Percentiles rank a stretch among this genome's conserved stretches.
Conservation (phyloP, 306 rosid species). For the Cercis canadensis region DNA sequence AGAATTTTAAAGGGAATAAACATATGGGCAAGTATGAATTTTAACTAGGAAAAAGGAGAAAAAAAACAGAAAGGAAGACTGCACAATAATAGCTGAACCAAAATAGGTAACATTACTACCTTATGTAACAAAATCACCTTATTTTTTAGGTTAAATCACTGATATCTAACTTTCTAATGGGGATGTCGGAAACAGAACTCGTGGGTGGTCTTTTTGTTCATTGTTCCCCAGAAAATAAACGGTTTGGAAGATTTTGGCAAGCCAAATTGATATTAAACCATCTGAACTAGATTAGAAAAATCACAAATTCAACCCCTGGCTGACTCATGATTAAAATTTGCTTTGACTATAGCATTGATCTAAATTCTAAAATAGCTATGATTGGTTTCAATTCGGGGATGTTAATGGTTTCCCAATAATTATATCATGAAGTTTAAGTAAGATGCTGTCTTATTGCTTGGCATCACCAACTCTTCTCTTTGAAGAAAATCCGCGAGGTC, state of each 20-base stretch:
- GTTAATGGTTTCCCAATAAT: slow-evolving; percentile 35
- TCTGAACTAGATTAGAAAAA: not conserved
- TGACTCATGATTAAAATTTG: slow-evolving; percentile 32
- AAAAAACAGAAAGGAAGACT: too few species aligned
- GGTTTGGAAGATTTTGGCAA: too few species aligned
- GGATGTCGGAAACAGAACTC: too few species aligned
- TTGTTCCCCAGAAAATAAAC: too few species aligned
- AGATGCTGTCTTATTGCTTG: slow-evolving; percentile 18
- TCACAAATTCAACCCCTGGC: slow-evolving; percentile 13
- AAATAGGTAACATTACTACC: too few species aligned
- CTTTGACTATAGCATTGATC: not conserved
- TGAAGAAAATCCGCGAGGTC: slow-evolving; percentile 59
- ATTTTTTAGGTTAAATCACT: too few species aligned
- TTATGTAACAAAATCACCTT: too few species aligned
- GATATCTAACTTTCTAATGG: too few species aligned
- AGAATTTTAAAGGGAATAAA: not conserved
- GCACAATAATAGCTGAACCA: too few species aligned
- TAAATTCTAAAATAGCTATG: too few species aligned
- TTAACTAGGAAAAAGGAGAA: not conserved
- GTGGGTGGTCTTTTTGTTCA: not conserved
- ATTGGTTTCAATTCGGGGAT: too few species aligned
- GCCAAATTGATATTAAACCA: not conserved
- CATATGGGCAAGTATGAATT: not conserved
- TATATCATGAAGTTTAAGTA: slow-evolving; percentile 29
- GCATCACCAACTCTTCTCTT: slow-evolving; percentile 56